Evolutionary conservation across 306 rosid genomes (phyloP).

Genomic region (Fagus sylvatica): DNA sequence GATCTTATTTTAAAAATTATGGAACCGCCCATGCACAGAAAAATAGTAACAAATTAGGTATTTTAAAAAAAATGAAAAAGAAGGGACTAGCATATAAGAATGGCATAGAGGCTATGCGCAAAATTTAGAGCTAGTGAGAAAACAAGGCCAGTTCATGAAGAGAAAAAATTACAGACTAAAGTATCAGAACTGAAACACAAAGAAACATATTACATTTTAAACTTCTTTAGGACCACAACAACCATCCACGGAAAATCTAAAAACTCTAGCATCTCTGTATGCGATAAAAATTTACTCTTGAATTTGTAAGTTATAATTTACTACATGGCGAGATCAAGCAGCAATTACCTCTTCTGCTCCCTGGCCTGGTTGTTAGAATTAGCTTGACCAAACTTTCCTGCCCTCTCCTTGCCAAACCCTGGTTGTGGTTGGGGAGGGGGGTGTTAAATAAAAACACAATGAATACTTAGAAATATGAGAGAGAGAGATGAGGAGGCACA

Average conservation of each 20-base stretch:
- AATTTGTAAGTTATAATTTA: slow-evolving; percentile 15
- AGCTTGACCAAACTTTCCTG: slow-evolving; percentile 32
- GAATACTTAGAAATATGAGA: slow-evolving; percentile 24
- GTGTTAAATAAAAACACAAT: neutral
- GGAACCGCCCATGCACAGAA: slow-evolving; percentile 22
- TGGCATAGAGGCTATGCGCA: slow-evolving; percentile 13
- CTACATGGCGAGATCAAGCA: slow-evolving; percentile 21
- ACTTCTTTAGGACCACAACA: slow-evolving; percentile 1
- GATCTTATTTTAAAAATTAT: slow-evolving; percentile 43
- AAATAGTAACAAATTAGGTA: slow-evolving; percentile 4
- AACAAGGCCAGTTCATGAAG: neutral
- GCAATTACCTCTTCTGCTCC: slow-evolving; percentile 57
- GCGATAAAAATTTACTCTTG: slow-evolving; percentile 1
- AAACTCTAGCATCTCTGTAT: slow-evolving; percentile 17
- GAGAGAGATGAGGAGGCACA: slow-evolving; percentile 8
- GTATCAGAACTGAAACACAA: slow-evolving; percentile 4
- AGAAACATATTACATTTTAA: neutral
- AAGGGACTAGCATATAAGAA: slow-evolving; percentile 4
- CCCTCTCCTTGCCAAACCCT: slow-evolving; percentile 52
- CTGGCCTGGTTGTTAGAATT: slow-evolving; percentile 43
- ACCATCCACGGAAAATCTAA: neutral
- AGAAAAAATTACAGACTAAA: neutral
- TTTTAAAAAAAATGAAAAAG: slow-evolving; percentile 12
- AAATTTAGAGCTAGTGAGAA: slow-evolving; percentile 6
- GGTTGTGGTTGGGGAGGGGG: slow-evolving; percentile 14